Conservation (phyloP, 164 flowering plant species). For the Cinnamomum micranthum region DNA sequence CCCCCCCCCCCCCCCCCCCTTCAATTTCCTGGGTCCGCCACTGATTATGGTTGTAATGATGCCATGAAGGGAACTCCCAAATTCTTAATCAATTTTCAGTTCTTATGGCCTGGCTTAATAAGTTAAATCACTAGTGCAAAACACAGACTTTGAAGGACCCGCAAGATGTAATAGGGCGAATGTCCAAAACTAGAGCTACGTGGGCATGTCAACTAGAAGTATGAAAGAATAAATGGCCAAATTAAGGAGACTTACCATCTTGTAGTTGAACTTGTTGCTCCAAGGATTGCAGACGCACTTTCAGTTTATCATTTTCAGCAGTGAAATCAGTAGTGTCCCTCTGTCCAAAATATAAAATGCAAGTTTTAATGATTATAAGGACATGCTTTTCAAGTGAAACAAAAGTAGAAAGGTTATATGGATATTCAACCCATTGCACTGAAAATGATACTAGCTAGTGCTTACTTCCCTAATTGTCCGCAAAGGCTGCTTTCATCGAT, state of each 20-base stretch:
- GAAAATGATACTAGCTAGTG: neutral
- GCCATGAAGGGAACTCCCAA: too few species aligned
- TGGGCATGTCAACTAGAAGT: too few species aligned
- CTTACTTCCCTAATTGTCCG: neutral
- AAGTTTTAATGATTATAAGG: neutral
- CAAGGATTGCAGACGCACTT: slow-evolving; percentile 83
- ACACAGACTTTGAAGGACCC: too few species aligned
- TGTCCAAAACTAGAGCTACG: too few species aligned
- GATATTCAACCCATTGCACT: neutral
- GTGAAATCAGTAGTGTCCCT: slow-evolving; percentile 85
- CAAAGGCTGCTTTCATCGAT: neutral
- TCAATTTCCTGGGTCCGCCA: too few species aligned
- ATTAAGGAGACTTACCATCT: slow-evolving; percentile 58
- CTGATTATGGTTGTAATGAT: too few species aligned
- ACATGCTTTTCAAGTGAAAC: neutral
- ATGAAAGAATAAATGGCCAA: neutral
- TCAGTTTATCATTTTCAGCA: slow-evolving; percentile 84
- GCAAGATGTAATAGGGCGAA: too few species aligned
- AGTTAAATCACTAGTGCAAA: too few species aligned
- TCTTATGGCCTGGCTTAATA: too few species aligned
- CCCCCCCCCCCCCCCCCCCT: too few species aligned
- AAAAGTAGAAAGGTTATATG: too few species aligned
- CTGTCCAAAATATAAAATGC: slow-evolving; percentile 30
- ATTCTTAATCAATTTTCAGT: too few species aligned
- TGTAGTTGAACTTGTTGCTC: slow-evolving; percentile 97